Evolutionary conservation across 140 eudicot genomes (phyloP).

Genomic region (Bidens hawaiensis): DNA sequence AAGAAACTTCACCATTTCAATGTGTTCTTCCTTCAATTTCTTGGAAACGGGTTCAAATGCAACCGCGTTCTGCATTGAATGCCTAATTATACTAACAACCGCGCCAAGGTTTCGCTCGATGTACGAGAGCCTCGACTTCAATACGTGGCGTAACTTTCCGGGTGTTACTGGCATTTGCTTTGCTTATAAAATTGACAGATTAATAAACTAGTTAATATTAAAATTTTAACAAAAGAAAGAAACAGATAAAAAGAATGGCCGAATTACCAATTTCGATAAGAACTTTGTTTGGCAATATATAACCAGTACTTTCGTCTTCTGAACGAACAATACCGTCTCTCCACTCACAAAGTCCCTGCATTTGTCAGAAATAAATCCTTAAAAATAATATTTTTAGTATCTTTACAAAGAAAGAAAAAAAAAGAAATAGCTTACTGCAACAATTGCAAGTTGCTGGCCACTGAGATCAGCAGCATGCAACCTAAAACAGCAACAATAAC

Average conservation of each 20-base stretch:
- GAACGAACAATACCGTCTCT: conserved; percentile 67
- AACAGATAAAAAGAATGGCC: not conserved
- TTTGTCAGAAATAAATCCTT: conserved; percentile 6
- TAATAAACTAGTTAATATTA: not conserved
- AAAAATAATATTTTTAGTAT: not conserved
- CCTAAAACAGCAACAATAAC: conserved; percentile 28
- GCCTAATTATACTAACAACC: conserved; percentile 58
- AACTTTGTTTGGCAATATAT: conserved; percentile 56
- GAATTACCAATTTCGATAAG: conserved; percentile 62
- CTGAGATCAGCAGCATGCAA: conserved; percentile 51
- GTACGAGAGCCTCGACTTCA: conserved; percentile 40
- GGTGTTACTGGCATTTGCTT: conserved; percentile 68
- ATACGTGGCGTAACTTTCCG: conserved; percentile 33
- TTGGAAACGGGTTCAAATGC: conserved; percentile 47
- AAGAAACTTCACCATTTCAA: conserved; percentile 43
- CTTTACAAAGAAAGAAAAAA: not conserved
- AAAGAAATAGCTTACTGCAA: conserved; percentile 48
- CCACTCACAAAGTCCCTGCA: conserved; percentile 66
- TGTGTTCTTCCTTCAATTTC: conserved; percentile 48
- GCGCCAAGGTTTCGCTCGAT: conserved; percentile 49
- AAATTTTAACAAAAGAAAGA: not conserved
- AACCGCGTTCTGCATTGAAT: conserved; percentile 42
- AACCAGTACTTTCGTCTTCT: conserved; percentile 87
- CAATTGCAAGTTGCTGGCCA: conserved; percentile 70
- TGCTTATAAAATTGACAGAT: conserved; percentile 31